phyloP scores from a whole-genome alignment of 495 filamentous ascomycete genomes.

The Penicillium pulvis region DNA sequence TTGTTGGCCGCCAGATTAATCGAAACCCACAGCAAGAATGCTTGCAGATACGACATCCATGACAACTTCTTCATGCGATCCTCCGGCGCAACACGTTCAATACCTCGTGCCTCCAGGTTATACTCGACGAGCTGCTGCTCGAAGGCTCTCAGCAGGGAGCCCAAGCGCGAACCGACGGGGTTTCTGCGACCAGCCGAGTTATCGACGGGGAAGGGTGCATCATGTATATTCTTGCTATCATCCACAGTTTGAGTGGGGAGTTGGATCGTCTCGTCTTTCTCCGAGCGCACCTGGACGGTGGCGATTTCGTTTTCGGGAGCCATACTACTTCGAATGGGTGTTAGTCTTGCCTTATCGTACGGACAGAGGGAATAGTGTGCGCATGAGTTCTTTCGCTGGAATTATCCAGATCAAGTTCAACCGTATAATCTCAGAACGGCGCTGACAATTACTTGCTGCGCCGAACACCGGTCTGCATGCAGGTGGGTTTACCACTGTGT shows the following conservation, averaged over 20 bases:
- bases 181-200: slow-evolving; percentile 15
- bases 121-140: slow-evolving; percentile 51
- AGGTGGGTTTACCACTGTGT: slow-evolving; percentile 38
- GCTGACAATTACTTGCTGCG: slow-evolving; percentile 9
- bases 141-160: slow-evolving; percentile 36
- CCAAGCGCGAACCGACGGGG: slow-evolving; percentile 32
- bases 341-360: slow-evolving; percentile 21
- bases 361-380: slow-evolving; percentile 21
- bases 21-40: slow-evolving; percentile 70
- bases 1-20: slow-evolving; percentile 79
- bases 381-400: slow-evolving; percentile 65
- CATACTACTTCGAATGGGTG: slow-evolving; percentile 33
- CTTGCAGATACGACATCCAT: slow-evolving; percentile 63
- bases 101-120: slow-evolving; percentile 72
- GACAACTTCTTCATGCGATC: slow-evolving; percentile 56
- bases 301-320: slow-evolving; percentile 33
- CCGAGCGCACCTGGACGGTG: slow-evolving; percentile 31
- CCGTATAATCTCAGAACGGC: slow-evolving; percentile 61
- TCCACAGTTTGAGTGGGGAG: slow-evolving; percentile 14
- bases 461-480: slow-evolving; percentile 57
- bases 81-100: slow-evolving; percentile 65
- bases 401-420: slow-evolving; percentile 66
- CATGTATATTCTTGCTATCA: slow-evolving; percentile 20
- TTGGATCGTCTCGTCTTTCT: slow-evolving; percentile 23
- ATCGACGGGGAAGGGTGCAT: slow-evolving; percentile 12